Conservation (phyloP, 306 rosid genomes). For the Casuarina equisetifolia region DNA sequence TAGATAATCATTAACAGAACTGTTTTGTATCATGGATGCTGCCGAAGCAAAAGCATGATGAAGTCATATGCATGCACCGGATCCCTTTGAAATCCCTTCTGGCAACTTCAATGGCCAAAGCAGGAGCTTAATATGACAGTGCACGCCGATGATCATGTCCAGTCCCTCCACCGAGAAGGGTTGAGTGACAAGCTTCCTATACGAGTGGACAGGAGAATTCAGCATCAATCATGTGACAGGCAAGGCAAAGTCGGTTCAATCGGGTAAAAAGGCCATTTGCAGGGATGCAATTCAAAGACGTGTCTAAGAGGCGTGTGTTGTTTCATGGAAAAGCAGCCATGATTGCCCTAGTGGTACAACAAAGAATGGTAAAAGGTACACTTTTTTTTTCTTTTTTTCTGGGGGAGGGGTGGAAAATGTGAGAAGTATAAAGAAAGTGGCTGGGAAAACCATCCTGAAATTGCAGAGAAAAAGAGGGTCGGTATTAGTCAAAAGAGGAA, state of each 20-base stretch:
- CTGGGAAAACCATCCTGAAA: not conserved
- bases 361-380: not conserved
- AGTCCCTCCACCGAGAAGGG: not conserved
- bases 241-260: not conserved
- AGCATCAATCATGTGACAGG: not conserved
- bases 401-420: not conserved
- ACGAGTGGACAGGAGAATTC: not conserved
- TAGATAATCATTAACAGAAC: too few species aligned
- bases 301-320: not conserved
- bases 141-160: not conserved
- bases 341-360: not conserved
- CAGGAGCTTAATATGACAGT: not conserved
- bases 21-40: too few species aligned
- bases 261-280: not conserved
- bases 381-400: not conserved
- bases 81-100: not conserved
- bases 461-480: not conserved
- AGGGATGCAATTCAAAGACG: not conserved
- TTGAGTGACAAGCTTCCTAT: not conserved
- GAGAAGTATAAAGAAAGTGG: not conserved
- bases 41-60: too few species aligned
- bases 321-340: not conserved
- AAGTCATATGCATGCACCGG: not conserved
- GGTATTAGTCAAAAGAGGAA: constrained; percentile 22
- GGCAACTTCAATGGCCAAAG: not conserved